A percentile compares a stretch with the other conserved stretches of the same genome.
phyloP scores from a whole-genome alignment of 495 filamentous ascomycete genomes.

The Geopyxis carbonaria region DNA sequence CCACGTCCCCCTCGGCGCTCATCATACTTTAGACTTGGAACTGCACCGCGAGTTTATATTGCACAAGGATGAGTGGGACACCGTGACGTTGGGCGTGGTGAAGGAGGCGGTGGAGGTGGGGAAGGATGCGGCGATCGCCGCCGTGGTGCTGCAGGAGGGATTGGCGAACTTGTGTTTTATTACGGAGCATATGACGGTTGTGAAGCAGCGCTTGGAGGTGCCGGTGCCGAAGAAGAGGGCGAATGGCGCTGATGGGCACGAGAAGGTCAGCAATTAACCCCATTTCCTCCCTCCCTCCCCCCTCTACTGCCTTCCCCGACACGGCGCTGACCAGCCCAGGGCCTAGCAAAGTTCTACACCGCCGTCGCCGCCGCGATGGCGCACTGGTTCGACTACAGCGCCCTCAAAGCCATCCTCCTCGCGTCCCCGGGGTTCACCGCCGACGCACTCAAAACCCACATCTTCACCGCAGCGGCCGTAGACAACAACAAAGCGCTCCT shows the following conservation, averaged over 20 bases:
- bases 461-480: constrained; percentile 52
- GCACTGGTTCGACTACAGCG: constrained; percentile 57
- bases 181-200: constrained; percentile 73
- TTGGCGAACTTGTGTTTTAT: constrained; percentile 86
- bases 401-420: constrained; percentile 56
- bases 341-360: constrained; percentile 64
- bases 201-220: constrained; percentile 75
- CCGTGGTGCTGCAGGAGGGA: constrained; percentile 83
- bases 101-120: constrained; percentile 61
- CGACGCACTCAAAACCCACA: constrained; percentile 59
- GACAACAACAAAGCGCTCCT: constrained; percentile 45
- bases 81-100: constrained; percentile 61
- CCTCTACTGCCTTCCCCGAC: background rate
- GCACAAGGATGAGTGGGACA: constrained; percentile 74
- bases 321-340: constrained; percentile 26
- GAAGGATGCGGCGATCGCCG: constrained; percentile 62
- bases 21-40: constrained; percentile 84
- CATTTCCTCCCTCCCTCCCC: background rate
- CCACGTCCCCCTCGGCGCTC: constrained; percentile 63
- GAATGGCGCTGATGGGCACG: constrained; percentile 41
- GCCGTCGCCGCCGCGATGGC: constrained; percentile 58
- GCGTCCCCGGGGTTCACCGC: constrained; percentile 84
- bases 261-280: no score
- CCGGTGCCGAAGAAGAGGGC: constrained; percentile 63
- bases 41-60: constrained; percentile 74